Conservation (phyloP, 805 yeast genomes). For the Ogataea trehalophila region DNA sequence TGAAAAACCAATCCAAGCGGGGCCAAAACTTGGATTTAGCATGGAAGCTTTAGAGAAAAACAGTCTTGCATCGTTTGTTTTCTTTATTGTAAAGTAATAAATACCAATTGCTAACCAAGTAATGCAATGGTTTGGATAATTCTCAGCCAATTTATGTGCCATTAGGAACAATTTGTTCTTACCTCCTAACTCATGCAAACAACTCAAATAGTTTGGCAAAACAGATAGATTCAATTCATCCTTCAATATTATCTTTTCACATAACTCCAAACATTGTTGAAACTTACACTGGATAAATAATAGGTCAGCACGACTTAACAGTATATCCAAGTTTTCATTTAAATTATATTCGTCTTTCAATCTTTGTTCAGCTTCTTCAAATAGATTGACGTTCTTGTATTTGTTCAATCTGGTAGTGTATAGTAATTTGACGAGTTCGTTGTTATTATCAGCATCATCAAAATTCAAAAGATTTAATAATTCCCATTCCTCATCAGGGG, state of each 20-base stretch:
- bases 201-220: slow-evolving; percentile 75
- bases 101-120: slow-evolving; percentile 94
- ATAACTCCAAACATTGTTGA: slow-evolving; percentile 66
- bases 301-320: slow-evolving; percentile 64
- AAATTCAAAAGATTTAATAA: slow-evolving; percentile 61
- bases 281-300: slow-evolving; percentile 73
- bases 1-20: slow-evolving; percentile 98
- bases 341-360: slow-evolving; percentile 70
- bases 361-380: slow-evolving; percentile 60
- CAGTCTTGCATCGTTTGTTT: slow-evolving; percentile 76
- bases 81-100: slow-evolving; percentile 72
- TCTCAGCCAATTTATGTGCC: slow-evolving; percentile 82
- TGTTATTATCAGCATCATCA: slow-evolving; percentile 70
- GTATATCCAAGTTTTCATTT: slow-evolving; percentile 62
- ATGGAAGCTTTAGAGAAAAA: slow-evolving; percentile 87
- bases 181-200: slow-evolving; percentile 79
- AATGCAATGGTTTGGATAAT: slow-evolving; percentile 72
- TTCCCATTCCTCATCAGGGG: slow-evolving; percentile 87
- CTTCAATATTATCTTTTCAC: slow-evolving; percentile 52
- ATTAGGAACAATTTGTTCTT: slow-evolving; percentile 73
- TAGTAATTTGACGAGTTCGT: slow-evolving; percentile 70
- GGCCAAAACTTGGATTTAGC: slow-evolving; percentile 83
- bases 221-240: slow-evolving; percentile 72
- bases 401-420: slow-evolving; percentile 76
- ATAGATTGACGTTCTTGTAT: slow-evolving; percentile 53